phyloP scores from a whole-genome alignment of 345 rosid species.

The Turnera subulata region DNA sequence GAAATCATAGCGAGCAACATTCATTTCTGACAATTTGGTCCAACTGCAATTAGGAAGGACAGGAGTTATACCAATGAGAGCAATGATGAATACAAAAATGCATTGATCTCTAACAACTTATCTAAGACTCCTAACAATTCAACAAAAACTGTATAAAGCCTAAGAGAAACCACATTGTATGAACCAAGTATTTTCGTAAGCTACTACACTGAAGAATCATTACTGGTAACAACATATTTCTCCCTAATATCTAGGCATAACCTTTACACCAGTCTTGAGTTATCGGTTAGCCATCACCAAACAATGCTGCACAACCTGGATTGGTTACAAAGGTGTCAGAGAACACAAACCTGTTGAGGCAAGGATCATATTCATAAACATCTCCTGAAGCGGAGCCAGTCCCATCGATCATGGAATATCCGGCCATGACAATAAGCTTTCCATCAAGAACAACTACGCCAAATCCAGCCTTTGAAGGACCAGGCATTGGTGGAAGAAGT shows the following conservation, averaged over 20 bases:
- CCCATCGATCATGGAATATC: slow-evolving; percentile 49
- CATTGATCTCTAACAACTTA: too few species aligned
- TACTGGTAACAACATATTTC: too few species aligned
- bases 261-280: too few species aligned
- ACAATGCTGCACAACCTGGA: too few species aligned
- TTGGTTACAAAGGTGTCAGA: background rate
- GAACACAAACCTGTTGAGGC: slow-evolving; percentile 72
- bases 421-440: slow-evolving; percentile 77
- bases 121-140: too few species aligned
- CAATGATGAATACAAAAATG: too few species aligned
- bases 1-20: slow-evolving; percentile 71
- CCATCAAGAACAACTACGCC: slow-evolving; percentile 66
- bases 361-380: slow-evolving; percentile 72
- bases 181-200: too few species aligned
- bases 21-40: slow-evolving; percentile 71
- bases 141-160: too few species aligned
- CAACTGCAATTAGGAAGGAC: slow-evolving; percentile 48
- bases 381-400: slow-evolving; percentile 51
- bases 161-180: too few species aligned
- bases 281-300: too few species aligned
- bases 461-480: slow-evolving; percentile 60
- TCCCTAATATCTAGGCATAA: too few species aligned
- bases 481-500: slow-evolving; percentile 77
- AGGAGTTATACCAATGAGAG: background rate
- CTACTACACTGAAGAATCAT: too few species aligned